Conservation (phyloP, 805 yeast genomes). For the Kluyveromyces aestuarii region DNA sequence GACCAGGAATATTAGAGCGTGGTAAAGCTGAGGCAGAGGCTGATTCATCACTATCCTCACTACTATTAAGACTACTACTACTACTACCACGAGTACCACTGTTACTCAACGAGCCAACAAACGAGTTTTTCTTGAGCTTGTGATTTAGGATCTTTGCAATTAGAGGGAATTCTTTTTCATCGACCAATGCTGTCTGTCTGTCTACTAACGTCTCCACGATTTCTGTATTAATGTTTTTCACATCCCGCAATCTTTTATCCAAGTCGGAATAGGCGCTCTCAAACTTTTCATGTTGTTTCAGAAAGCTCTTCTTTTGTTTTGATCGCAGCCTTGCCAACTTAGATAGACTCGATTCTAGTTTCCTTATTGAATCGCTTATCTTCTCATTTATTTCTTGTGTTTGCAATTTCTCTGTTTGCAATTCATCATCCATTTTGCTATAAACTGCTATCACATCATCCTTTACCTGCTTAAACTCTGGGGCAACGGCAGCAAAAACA, state of each 20-base stretch:
- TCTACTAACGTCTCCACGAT: slow-evolving; percentile 19
- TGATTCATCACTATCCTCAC: too few relatives aligned
- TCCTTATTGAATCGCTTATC: slow-evolving; percentile 15
- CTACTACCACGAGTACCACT: too few relatives aligned
- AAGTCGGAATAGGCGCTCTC: slow-evolving; percentile 4
- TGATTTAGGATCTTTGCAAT: neutral
- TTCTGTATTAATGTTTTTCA: slow-evolving; percentile 8
- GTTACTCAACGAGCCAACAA: neutral
- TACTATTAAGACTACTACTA: too few relatives aligned
- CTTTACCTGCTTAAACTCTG: slow-evolving; percentile 16
- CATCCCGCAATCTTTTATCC: slow-evolving; percentile 6
- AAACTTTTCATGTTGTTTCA: slow-evolving; percentile 8
- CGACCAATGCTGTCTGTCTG: neutral
- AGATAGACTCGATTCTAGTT: slow-evolving; percentile 13
- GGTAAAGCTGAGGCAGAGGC: neutral
- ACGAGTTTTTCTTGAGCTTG: neutral
- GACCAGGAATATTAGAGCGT: neutral
- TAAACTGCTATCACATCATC: slow-evolving; percentile 15
- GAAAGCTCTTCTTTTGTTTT: slow-evolving; percentile 4
- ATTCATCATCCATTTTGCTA: slow-evolving; percentile 19
- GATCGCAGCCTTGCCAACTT: slow-evolving; percentile 9
- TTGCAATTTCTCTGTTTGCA: slow-evolving; percentile 24
- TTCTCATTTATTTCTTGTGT: slow-evolving; percentile 19
- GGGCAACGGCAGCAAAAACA: slow-evolving; percentile 17
- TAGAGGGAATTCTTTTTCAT: neutral